These are phyloP conservation scores for Apiospora sp. DNA, from an alignment of 2,329 filamentous ascomycete genomes.

Conservation along the genomic window DNA sequence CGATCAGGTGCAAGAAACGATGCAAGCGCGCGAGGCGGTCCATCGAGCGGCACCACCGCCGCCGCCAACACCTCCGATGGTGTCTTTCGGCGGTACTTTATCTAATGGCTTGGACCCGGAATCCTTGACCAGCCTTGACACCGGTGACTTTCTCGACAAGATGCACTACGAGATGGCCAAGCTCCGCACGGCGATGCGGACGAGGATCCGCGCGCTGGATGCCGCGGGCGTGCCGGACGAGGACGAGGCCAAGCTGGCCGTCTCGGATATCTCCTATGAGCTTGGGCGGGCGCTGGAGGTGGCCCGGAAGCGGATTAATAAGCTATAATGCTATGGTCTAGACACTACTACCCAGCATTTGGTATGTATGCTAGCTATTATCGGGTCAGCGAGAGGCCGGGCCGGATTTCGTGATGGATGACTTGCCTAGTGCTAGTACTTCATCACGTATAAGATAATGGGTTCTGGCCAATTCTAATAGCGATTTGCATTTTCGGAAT, in stretches of 20 bases:
- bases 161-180: constrained; percentile 17
- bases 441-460: background rate
- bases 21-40: background rate
- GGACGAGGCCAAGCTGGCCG: constrained; percentile 20
- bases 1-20: background rate
- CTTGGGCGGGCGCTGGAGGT: constrained; percentile 9
- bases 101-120: background rate
- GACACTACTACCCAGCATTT: background rate
- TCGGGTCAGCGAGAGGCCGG: background rate
- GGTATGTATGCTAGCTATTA: background rate
- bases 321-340: background rate
- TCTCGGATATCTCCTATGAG: constrained; percentile 26
- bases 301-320: constrained; percentile 1
- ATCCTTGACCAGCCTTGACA: background rate
- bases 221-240: constrained; percentile 15
- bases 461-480: background rate
- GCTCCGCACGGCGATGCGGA: constrained; percentile 15
- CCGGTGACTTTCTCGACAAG: background rate
- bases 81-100: background rate
- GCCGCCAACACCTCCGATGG: background rate
- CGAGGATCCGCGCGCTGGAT: constrained; percentile 24
- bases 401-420: background rate
- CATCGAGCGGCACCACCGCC: background rate
- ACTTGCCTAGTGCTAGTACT: background rate
- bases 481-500: background rate